Evolutionary conservation across 2,329 filamentous ascomycete genomes (phyloP).

Genomic region (Colletotrichum siamense): DNA sequence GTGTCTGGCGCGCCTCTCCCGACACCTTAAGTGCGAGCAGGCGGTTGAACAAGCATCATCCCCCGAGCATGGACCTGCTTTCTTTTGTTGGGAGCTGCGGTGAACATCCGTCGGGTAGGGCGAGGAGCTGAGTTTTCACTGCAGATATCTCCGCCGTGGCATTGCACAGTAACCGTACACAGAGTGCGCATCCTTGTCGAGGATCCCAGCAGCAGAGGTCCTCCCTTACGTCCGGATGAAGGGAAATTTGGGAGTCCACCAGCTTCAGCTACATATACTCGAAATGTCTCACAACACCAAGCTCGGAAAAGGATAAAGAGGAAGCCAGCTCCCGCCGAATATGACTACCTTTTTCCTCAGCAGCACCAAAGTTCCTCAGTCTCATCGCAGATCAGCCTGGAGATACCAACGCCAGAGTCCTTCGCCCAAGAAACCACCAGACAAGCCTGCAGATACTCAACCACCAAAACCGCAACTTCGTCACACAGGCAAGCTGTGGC

Average conservation of each 20-base stretch:
- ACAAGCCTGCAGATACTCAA: background rate
- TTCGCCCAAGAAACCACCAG: background rate
- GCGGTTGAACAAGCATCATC: background rate
- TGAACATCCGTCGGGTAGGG: background rate
- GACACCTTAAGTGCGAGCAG: background rate
- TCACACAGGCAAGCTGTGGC: background rate
- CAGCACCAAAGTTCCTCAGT: background rate
- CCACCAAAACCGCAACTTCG: constrained; percentile 33
- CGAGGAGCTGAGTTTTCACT: background rate
- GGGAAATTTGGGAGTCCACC: background rate
- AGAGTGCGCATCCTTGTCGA: background rate
- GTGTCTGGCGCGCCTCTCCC: background rate
- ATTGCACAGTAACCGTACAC: background rate
- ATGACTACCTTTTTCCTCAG: background rate
- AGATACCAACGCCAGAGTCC: background rate
- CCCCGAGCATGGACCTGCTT: background rate
- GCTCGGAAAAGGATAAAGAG: background rate
- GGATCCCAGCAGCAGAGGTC: background rate
- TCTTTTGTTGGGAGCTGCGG: constrained; percentile 9
- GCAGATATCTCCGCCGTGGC: background rate
- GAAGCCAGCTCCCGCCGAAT: background rate
- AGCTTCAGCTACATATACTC: background rate
- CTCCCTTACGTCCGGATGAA: background rate
- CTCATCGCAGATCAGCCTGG: background rate
- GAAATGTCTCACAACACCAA: background rate